phyloP scores from a whole-genome alignment of 148 eudicot genomes.

The Simmondsia chinensis region DNA sequence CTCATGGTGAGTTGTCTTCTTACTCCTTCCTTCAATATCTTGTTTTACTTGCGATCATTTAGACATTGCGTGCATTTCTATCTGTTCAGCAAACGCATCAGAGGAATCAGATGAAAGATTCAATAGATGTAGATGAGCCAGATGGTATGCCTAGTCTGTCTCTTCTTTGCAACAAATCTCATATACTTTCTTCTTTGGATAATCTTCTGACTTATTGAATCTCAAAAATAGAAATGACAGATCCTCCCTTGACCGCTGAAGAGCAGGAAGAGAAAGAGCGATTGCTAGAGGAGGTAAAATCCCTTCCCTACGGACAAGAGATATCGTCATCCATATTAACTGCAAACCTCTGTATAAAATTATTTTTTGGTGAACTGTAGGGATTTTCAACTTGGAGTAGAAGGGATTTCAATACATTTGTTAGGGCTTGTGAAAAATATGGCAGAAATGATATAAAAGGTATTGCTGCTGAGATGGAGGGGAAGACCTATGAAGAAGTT shows the following conservation, averaged over 20 bases:
- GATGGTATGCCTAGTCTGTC: conserved; percentile 47
- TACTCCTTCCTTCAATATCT: background rate
- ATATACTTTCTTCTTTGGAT: background rate
- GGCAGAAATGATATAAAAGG: conserved; percentile 71
- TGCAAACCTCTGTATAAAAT: background rate
- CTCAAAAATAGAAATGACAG: conserved; percentile 52
- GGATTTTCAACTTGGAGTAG: conserved; percentile 93
- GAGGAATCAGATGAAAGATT: conserved; percentile 81
- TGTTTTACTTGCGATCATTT: too few species aligned
- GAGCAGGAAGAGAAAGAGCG: conserved; percentile 96
- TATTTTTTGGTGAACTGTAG: conserved; percentile 19
- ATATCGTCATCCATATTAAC: too few species aligned
- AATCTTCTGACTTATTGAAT: too few species aligned
- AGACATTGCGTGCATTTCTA: background rate
- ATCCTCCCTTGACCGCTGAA: conserved; percentile 92
- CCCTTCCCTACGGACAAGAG: too few species aligned
- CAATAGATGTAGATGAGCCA: conserved; percentile 90
- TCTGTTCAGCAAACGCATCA: conserved; percentile 56
- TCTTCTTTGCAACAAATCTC: too few species aligned
- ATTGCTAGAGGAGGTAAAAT: conserved; percentile 67
- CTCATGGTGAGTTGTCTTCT: conserved; percentile 56
- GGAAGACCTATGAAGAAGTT: conserved; percentile 83
- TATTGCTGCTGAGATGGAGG: conserved; percentile 95
- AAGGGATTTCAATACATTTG: conserved; percentile 88
- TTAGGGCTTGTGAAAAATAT: conserved; percentile 92